Evolutionary conservation across 2,329 filamentous ascomycete genomes (phyloP).

Genomic region (Ophiostoma triangulosporum): DNA sequence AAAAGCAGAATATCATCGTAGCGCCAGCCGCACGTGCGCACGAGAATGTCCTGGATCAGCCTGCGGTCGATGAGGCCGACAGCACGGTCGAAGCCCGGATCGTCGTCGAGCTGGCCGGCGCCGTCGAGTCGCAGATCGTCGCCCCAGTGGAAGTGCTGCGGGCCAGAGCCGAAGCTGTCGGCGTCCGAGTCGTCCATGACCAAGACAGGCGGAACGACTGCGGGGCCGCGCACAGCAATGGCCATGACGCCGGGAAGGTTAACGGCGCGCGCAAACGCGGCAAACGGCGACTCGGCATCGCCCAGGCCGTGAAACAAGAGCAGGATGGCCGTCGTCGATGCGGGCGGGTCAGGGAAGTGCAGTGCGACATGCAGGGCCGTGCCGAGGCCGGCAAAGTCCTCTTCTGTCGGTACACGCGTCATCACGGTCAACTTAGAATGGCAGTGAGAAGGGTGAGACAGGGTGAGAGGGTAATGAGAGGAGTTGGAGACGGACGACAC

Average conservation of each 20-base stretch:
- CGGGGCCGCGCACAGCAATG: slow-evolving; percentile 60
- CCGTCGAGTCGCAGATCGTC: slow-evolving; percentile 46
- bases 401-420: slow-evolving; percentile 32
- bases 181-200: slow-evolving; percentile 27
- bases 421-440: neutral
- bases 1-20: slow-evolving; percentile 47
- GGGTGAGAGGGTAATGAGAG: neutral
- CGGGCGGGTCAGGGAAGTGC: slow-evolving; percentile 37
- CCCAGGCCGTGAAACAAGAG: slow-evolving; percentile 77
- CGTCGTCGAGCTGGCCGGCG: slow-evolving; percentile 42
- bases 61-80: slow-evolving; percentile 31
- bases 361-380: slow-evolving; percentile 30
- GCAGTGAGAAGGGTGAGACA: neutral
- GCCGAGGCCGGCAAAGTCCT: slow-evolving; percentile 34
- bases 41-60: slow-evolving; percentile 36
- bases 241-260: slow-evolving; percentile 64
- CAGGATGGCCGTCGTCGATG: slow-evolving; percentile 59
- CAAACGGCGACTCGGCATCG: slow-evolving; percentile 58
- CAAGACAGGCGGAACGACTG: slow-evolving; percentile 52
- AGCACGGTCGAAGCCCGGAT: slow-evolving; percentile 45
- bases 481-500: neutral
- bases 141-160: slow-evolving; percentile 47
- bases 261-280: slow-evolving; percentile 52
- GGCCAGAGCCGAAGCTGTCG: slow-evolving; percentile 13
- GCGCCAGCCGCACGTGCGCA: slow-evolving; percentile 46